Conservation (phyloP, 495 filamentous ascomycete genomes). For the Aspergillus ostianus region DNA sequence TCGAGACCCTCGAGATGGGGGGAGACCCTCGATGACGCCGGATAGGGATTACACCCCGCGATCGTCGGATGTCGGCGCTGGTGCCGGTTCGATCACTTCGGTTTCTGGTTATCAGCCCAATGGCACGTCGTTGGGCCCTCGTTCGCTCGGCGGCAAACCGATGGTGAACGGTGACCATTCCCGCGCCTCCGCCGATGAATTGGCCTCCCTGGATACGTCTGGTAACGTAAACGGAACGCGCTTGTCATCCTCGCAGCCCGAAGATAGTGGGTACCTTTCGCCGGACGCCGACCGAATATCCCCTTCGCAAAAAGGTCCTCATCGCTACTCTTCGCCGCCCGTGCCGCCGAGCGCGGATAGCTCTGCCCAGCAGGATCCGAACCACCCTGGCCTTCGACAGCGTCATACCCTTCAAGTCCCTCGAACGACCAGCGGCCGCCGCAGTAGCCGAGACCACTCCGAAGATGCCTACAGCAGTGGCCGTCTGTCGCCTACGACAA, state of each 20-base stretch:
- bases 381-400: constrained; percentile 57
- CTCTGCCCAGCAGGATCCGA: constrained; percentile 34
- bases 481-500: constrained; percentile 77
- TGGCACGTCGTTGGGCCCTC: constrained; percentile 27
- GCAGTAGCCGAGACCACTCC: constrained; percentile 54
- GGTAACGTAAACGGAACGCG: constrained; percentile 29
- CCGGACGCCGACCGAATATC: constrained; percentile 41
- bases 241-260: constrained; percentile 34
- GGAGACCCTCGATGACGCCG: constrained; percentile 36
- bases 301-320: constrained; percentile 44
- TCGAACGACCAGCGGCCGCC: constrained; percentile 50
- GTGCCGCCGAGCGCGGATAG: constrained; percentile 48
- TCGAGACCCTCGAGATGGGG: constrained; percentile 40
- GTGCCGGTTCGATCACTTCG: constrained; percentile 32
- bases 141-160: constrained; percentile 33
- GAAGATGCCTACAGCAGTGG: constrained; percentile 72
- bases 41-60: constrained; percentile 30
- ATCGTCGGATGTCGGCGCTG: constrained; percentile 33
- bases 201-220: constrained; percentile 27
- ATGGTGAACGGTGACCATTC: constrained; percentile 42
- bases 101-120: constrained; percentile 34
- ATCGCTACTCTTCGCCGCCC: constrained; percentile 77
- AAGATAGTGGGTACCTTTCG: constrained; percentile 38
- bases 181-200: constrained; percentile 36
- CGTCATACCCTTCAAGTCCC: constrained; percentile 89